Base-by-base conservation (phyloP, 352 stramenopile species). In the Aphanomyces euteiches region DNA sequence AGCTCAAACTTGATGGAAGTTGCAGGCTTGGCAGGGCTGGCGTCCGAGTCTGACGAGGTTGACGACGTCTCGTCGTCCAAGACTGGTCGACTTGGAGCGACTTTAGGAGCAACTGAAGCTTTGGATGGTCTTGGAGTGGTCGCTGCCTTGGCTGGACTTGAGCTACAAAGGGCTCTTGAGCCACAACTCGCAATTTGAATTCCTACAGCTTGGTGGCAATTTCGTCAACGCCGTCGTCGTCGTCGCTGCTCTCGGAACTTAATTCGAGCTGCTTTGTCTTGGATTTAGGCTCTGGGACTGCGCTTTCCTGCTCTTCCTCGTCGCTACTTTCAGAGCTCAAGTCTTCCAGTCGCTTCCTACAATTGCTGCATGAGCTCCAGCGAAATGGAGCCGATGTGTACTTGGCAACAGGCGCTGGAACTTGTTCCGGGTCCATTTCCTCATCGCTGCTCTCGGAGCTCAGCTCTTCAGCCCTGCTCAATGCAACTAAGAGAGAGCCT, bases 191-290 rank as follows among this genome's bases (percentile, higher is more conserved):
- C 28, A 28, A 28, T 28, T 28, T 28, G 0, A 28, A 28, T 28
- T 70, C 63, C 28, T 73, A 43, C 48, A 70, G 47, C 50, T 56
- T 28, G 59, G 56, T 38, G 34, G 34, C 19, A 15, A 40, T 45
- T 6, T 69, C 66, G 1, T 63, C 40, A 37, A 47, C 59, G 28
- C 74, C 60, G 40, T 53, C 50, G 37, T 76, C 65, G 34, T 74
- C 58, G 13, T 47, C 50, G 34, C 69, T 66, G 37, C 17, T 66
- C 10, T 64, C 28, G 10, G 68, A n/a, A n/a, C 59, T 59, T 28
- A 50, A 53, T 34, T 48, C 41, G 13, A 36, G 68, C 36, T 13
- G 40, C 17, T 60, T 37, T 10, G 50, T 59, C 50, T 19, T 57
- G 7, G 48, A 39, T 59, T 59, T 70, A 6, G 50, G 41, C 28